These are phyloP conservation scores for Elongisporangium senticosum DNA, from an alignment of 352 stramenopile genomes.

Conservation along the genomic window DNA sequence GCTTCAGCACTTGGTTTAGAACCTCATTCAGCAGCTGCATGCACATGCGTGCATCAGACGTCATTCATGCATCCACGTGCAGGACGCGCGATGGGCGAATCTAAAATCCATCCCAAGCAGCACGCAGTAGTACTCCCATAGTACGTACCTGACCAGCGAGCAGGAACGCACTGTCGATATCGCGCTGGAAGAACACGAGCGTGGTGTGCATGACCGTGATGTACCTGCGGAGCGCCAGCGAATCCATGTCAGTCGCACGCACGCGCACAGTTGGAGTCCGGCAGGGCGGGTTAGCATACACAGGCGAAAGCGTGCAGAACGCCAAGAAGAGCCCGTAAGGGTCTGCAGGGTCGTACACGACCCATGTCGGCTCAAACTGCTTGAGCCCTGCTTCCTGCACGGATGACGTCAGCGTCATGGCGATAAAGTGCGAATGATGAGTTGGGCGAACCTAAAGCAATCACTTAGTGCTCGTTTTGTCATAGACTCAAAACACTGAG, in stretches of 20 bases:
- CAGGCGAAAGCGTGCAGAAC: conserved; percentile 44
- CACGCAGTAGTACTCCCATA: background rate
- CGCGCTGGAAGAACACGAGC: conserved; percentile 50
- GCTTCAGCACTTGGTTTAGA: conserved; percentile 54
- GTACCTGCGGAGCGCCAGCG: conserved; percentile 21
- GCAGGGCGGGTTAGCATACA: conserved; percentile 15
- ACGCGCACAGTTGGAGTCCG: background rate
- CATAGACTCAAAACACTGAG: background rate
- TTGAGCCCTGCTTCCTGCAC: conserved; percentile 18
- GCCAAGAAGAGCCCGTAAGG: conserved; percentile 36
- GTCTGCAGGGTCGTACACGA: conserved; percentile 45
- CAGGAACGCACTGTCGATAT: conserved; percentile 37
- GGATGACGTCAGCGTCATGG: conserved; percentile 3
- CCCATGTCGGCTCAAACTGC: conserved; percentile 49
- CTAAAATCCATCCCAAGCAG: background rate
- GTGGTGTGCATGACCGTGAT: conserved; percentile 67
- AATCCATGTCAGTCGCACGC: background rate
- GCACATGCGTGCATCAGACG: background rate
- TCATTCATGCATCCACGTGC: background rate
- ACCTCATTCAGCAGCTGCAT: conserved; percentile 39
- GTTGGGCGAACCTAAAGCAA: background rate
- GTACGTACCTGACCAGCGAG: conserved; percentile 34
- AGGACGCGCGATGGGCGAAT: background rate
- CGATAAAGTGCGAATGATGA: background rate
- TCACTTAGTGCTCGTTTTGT: background rate